phyloP scores from a whole-genome alignment of 2,329 filamentous ascomycete genomes.

The Pseudogymnoascus sp. region DNA sequence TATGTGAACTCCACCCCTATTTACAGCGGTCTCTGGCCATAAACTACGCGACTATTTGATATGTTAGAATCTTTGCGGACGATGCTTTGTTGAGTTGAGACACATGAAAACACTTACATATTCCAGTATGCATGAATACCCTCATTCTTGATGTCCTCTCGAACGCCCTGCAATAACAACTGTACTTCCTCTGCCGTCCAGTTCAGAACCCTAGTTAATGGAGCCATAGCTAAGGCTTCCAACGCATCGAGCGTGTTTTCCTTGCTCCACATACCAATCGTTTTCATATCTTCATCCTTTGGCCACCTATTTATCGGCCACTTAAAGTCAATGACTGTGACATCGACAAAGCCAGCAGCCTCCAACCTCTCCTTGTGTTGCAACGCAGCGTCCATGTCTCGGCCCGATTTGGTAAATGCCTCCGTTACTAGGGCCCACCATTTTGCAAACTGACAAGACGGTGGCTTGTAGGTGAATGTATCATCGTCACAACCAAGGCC shows the following conservation, averaged over 20 bases:
- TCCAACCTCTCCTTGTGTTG: slow-evolving; percentile 18
- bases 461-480: slow-evolving; percentile 9
- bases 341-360: slow-evolving; percentile 19
- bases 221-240: slow-evolving; percentile 21
- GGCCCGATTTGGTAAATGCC: slow-evolving; percentile 25
- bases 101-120: neutral
- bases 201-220: slow-evolving; percentile 18
- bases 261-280: slow-evolving; percentile 15
- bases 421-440: slow-evolving; percentile 25
- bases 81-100: neutral
- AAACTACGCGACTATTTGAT: neutral
- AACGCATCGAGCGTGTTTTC: slow-evolving; percentile 24
- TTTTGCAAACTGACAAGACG: slow-evolving; percentile 12
- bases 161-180: slow-evolving; percentile 26
- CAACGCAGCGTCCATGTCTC: slow-evolving; percentile 26
- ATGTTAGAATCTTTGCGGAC: neutral
- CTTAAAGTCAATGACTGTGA: slow-evolving; percentile 36
- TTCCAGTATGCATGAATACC: slow-evolving; percentile 25
- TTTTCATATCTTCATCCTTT: slow-evolving; percentile 32
- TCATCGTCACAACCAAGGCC: slow-evolving; percentile 30
- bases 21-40: neutral
- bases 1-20: neutral
- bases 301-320: slow-evolving; percentile 45
- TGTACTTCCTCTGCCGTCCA: slow-evolving; percentile 25
- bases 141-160: slow-evolving; percentile 28